Evolutionary conservation across 148 eudicot genomes (phyloP).

Genomic region (Arctostaphylos glauca): DNA sequence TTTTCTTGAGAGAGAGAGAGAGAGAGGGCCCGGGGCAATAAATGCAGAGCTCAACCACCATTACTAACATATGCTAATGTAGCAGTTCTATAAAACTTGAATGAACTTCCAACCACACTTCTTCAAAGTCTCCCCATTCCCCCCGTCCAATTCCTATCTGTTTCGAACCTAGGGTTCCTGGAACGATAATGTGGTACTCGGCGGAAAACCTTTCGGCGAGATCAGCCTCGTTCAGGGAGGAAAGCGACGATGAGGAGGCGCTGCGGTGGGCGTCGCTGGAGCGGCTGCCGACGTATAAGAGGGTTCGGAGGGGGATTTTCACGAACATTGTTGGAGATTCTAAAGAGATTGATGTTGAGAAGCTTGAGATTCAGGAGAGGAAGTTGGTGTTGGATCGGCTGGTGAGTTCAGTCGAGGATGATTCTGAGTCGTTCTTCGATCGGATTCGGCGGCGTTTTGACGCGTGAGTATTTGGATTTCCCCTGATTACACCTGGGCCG

Average conservation of each 20-base stretch:
- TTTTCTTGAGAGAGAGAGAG: background rate
- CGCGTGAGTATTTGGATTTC: slow-evolving; percentile 32
- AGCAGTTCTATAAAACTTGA: background rate
- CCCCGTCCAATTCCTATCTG: background rate
- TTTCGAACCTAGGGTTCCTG: slow-evolving; percentile 7
- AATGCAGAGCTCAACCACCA: slow-evolving; percentile 31
- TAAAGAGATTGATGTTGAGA: slow-evolving; percentile 60
- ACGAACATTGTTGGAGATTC: slow-evolving; percentile 53
- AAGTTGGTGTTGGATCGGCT: slow-evolving; percentile 70
- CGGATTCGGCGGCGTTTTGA: slow-evolving; percentile 80
- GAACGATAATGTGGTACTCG: slow-evolving; percentile 58
- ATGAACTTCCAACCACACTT: slow-evolving; percentile 2
- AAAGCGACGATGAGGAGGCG: slow-evolving; percentile 77
- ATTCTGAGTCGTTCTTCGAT: slow-evolving; percentile 63
- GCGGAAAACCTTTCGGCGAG: slow-evolving; percentile 66
- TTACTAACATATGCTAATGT: background rate
- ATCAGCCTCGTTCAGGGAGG: slow-evolving; percentile 69
- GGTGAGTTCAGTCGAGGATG: slow-evolving; percentile 51
- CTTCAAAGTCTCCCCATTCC: background rate
- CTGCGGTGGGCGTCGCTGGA: slow-evolving; percentile 92
- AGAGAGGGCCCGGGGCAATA: slow-evolving; percentile 10
- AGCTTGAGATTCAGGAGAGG: slow-evolving; percentile 54
- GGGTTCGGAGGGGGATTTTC: slow-evolving; percentile 75
- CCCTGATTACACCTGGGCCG: background rate
- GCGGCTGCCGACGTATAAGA: slow-evolving; percentile 75